Evolutionary conservation across 2,329 filamentous ascomycete genomes (phyloP), one percentile per base, ranked within the genome.

Genomic region (Trematosphaeria pertusa): DNA sequence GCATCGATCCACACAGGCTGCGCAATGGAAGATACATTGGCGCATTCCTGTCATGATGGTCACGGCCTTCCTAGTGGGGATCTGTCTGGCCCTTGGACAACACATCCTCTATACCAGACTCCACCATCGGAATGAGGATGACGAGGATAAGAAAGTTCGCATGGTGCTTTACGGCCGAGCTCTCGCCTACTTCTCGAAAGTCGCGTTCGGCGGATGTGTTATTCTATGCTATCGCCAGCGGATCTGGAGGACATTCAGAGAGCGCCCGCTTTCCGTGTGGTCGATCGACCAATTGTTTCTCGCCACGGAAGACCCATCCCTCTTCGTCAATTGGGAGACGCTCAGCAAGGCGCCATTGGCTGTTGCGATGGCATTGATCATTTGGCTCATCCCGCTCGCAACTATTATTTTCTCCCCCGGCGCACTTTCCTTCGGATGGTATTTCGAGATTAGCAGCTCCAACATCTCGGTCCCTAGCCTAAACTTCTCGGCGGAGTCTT

Each of bases 371-470:
- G 67, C 67, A 1, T 28, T 65, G 21, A 51, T 65, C 2, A 63
- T 68, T 26, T 72, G 67, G 68, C 31, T 71, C 1, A 70, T 70
- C 17, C 69, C 69, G 10, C 39, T 72, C 15, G 69, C 69, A 4
- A 70, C 68, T 3, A 68, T 72, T 19, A 67, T 72, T 43, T 67
- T 78, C 33, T 67, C 65, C 5, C 69, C 69, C 9, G 66, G 66
- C 19, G 62, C 69, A 2, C 52, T 72, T 11, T 69, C 67, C 1
- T 74, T 77, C 53, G 71, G 53, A 46, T 69, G 39, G 19, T 67
- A 48, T 15, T 43, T 59, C 3, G 58, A 65, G 1, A 32, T 30
- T 3, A 38, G 46, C n/a, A 59, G 48, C 12, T 19, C 57, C 3
- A 48, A 48, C 7, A 40, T 64, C 15, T 33, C 7, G 3, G 59